Conservation (phyloP, 768 basidiomycete species). For the Leccinum variicolor region DNA sequence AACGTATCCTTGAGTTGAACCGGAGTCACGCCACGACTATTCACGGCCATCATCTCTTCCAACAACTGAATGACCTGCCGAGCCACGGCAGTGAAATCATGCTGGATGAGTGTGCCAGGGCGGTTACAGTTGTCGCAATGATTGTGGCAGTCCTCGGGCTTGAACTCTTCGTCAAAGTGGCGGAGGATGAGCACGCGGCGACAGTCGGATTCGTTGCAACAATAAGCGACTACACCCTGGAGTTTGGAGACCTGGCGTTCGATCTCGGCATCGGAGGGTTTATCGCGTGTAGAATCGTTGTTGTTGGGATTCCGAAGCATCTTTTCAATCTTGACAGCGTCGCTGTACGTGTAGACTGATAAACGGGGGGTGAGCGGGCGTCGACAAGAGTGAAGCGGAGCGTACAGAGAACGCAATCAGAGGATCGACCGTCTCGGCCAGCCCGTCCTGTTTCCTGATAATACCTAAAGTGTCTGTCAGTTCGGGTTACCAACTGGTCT, state of each 20-base stretch:
- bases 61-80: conserved; percentile 57
- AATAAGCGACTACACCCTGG: conserved; percentile 73
- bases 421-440: conserved; percentile 81
- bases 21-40: conserved; percentile 54
- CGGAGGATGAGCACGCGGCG: conserved; percentile 82
- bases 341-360: conserved; percentile 63
- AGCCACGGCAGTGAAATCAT: conserved; percentile 64
- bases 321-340: conserved; percentile 50
- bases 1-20: conserved; percentile 59
- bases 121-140: conserved; percentile 84
- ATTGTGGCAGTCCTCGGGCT: conserved; percentile 56
- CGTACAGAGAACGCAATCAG: conserved; percentile 87
- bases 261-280: conserved; percentile 47
- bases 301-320: conserved; percentile 52
- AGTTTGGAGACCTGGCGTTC: conserved; percentile 71
- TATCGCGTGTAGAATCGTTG: conserved; percentile 31
- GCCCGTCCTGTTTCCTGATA: conserved; percentile 98
- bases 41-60: conserved; percentile 38
- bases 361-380: neutral
- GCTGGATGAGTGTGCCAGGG: conserved; percentile 39
- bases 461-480: conserved; percentile 44
- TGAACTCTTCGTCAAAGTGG: conserved; percentile 87
- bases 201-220: conserved; percentile 78
- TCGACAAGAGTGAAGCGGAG: conserved; percentile 5
- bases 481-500: neutral